Percentiles rank a stretch among this genome's conserved stretches.
These are phyloP conservation scores for Colletotrichum lindemuthianum DNA, from an alignment of 2,329 filamentous ascomycete genomes.

Conservation along the genomic window DNA sequence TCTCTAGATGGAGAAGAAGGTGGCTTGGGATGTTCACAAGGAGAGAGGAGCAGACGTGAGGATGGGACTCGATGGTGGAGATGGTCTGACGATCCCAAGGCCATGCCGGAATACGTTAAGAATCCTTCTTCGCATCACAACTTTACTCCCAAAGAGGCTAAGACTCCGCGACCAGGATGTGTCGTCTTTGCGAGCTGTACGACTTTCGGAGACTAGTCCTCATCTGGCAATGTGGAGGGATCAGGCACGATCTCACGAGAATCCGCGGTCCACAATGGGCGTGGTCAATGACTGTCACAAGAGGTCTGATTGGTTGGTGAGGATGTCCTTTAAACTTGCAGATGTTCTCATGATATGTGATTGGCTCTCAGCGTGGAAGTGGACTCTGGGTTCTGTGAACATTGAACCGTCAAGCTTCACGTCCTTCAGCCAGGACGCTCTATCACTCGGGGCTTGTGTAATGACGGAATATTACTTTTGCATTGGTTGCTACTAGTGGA, in stretches of 20 bases:
- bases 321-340: background rate
- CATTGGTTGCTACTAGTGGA: background rate
- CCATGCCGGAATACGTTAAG: background rate
- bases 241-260: conserved; percentile 6
- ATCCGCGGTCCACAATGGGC: background rate
- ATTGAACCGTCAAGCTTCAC: too few relatives aligned
- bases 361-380: too few relatives aligned
- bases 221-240: conserved; percentile 31
- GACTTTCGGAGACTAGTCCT: conserved; percentile 47
- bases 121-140: too few relatives aligned
- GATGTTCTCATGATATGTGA: too few relatives aligned
- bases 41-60: conserved; percentile 16
- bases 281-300: background rate
- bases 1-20: background rate
- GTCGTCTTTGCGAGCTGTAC: conserved; percentile 11
- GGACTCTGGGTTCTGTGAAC: too few relatives aligned
- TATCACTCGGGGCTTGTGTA: too few relatives aligned
- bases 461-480: too few relatives aligned
- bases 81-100: background rate
- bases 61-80: conserved; percentile 5
- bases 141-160: conserved; percentile 20
- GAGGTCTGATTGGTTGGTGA: background rate
- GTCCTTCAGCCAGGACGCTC: too few relatives aligned
- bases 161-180: conserved; percentile 25
- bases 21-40: background rate